Conservation (phyloP, 192 early-diverging fungal genomes). For the Linnemannia schmuckeri region DNA sequence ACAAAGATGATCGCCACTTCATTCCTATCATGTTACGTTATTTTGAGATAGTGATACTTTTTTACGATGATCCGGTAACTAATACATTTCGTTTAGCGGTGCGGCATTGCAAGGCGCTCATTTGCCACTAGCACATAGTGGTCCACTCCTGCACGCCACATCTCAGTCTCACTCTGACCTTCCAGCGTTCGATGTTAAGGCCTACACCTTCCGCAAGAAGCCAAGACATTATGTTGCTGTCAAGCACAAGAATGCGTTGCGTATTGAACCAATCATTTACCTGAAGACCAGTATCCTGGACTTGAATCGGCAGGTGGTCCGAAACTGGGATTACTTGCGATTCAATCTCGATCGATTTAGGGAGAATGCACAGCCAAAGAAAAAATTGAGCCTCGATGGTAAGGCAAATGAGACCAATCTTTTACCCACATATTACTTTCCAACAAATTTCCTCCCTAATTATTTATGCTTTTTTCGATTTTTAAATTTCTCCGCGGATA, state of each 20-base stretch:
- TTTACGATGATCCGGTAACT: not conserved
- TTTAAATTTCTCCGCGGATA: not conserved
- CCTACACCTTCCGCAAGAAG: constrained; percentile 55
- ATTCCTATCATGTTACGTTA: not conserved
- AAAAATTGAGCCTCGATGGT: constrained; percentile 51
- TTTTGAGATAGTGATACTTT: not conserved
- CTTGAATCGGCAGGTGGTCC: constrained; percentile 38
- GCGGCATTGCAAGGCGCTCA: constrained; percentile 28
- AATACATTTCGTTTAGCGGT: not conserved
- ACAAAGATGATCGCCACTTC: too few relatives aligned
- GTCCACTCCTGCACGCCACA: constrained; percentile 12
- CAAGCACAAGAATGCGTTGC: constrained; percentile 52
- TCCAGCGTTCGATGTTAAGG: constrained; percentile 51
- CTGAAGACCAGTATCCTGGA: constrained; percentile 49
- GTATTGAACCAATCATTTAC: constrained; percentile 55
- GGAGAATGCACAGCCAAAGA: constrained; percentile 52
- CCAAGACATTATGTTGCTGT: constrained; percentile 50
- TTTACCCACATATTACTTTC: not conserved
- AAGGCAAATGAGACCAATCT: not conserved
- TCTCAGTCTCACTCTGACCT: constrained; percentile 9
- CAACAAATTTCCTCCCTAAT: not conserved
- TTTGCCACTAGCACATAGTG: constrained; percentile 16
- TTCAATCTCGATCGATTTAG: constrained; percentile 44
- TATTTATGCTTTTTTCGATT: not conserved
- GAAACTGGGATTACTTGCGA: constrained; percentile 49